Evolutionary conservation across 2,329 filamentous ascomycete genomes (phyloP).

Genomic region (Byssothecium circinans): DNA sequence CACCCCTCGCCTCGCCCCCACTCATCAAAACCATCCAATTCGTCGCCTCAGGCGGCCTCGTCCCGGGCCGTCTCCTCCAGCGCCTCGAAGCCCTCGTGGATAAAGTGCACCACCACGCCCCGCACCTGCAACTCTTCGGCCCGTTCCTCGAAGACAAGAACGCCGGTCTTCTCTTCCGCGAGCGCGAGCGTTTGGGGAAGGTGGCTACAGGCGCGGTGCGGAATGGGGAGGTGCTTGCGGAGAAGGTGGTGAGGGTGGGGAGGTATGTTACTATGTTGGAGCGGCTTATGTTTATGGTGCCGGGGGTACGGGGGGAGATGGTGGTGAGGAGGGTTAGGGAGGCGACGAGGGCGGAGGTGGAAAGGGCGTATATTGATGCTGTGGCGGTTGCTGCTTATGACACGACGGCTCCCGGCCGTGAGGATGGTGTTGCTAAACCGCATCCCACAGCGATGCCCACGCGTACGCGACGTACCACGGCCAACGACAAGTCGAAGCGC

Average conservation of each 20-base stretch:
- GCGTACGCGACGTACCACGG: too few relatives aligned
- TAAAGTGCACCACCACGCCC: conserved; percentile 32
- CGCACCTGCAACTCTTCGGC: conserved; percentile 8
- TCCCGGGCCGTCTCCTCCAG: conserved; percentile 34
- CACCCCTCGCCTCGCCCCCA: conserved; percentile 23
- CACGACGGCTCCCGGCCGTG: background rate
- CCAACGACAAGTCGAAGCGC: too few relatives aligned
- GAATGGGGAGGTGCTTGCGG: conserved; percentile 20
- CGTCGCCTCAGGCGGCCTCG: conserved; percentile 29
- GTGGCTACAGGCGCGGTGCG: conserved; percentile 17
- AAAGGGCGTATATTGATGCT: conserved; percentile 25
- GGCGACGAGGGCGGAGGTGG: conserved; percentile 24
- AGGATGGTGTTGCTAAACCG: too few relatives aligned
- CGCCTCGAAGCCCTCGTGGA: conserved; percentile 38
- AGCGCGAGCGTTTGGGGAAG: conserved; percentile 30
- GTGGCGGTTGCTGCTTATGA: conserved; percentile 9
- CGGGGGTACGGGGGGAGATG: conserved; percentile 22
- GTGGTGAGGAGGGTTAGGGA: conserved; percentile 23
- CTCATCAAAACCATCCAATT: conserved; percentile 30
- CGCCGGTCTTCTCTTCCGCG: conserved; percentile 27
- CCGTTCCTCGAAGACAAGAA: conserved; percentile 28
- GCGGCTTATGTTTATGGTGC: conserved; percentile 31
- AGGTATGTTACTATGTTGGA: conserved; percentile 34
- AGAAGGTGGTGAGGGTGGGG: conserved; percentile 32
- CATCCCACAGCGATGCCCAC: too few relatives aligned